Conservation (phyloP, 1,284 basidiomycete genomes). For the Omphalotus olearius region DNA sequence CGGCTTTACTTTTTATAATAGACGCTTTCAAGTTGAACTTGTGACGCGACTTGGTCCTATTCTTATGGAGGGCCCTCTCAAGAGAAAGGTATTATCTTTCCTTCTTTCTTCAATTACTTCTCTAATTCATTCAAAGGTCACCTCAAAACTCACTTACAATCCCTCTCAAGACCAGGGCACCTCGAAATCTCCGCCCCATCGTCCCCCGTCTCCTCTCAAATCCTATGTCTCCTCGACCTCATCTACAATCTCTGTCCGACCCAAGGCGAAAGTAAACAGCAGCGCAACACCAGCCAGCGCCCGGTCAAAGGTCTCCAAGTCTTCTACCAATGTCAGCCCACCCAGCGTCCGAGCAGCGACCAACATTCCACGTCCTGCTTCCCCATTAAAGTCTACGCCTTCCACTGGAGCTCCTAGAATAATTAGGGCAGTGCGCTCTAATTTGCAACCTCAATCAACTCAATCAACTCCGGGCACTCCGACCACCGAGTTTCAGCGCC, state of each 20-base stretch:
- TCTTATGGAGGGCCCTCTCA: constrained; percentile 18
- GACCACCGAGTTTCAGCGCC: not conserved
- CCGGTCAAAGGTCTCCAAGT: constrained; percentile 6
- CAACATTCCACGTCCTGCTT: constrained; percentile 21
- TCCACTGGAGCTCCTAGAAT: constrained; percentile 7
- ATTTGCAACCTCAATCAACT: constrained; percentile 21
- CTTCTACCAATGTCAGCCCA: constrained; percentile 4
- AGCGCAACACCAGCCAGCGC: constrained; percentile 34
- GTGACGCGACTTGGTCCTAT: not conserved
- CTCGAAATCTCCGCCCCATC: constrained; percentile 21
- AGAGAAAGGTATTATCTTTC: constrained; percentile 38
- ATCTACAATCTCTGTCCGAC: constrained; percentile 30
- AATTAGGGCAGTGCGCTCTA: constrained; percentile 5
- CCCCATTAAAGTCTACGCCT: constrained; percentile 25
- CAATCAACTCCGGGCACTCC: constrained; percentile 26
- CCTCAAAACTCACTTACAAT: constrained; percentile 20
- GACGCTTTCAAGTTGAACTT: not conserved
- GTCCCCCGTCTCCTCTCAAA: constrained; percentile 53
- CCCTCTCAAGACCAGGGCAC: constrained; percentile 13
- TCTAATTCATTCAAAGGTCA: constrained; percentile 1
- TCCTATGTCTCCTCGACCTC: constrained; percentile 31
- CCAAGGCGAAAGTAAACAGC: constrained; percentile 59
- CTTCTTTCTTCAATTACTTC: not conserved
- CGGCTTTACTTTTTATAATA: not conserved
- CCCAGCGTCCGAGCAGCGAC: constrained; percentile 9